These are phyloP conservation scores for Dentipellis fragilis DNA, from an alignment of 768 basidiomycete species.

Conservation along the genomic window DNA sequence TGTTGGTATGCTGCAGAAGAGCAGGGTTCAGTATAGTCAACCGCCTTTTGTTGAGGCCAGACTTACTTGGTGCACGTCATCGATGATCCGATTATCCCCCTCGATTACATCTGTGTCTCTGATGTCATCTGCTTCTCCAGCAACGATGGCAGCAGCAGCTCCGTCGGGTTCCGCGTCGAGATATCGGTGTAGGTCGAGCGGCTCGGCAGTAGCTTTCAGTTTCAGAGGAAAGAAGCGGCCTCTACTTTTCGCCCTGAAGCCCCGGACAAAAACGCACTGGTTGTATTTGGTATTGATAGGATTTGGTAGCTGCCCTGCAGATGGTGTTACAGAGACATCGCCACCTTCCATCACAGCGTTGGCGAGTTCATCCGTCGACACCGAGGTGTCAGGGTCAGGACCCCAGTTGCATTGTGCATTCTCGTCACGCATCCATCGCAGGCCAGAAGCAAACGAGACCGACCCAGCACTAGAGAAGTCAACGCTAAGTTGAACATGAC, in stretches of 20 bases:
- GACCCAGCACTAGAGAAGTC: not conserved
- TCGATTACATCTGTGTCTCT: no score
- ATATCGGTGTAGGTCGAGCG: no score
- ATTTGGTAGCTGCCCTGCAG: not conserved
- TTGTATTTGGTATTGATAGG: not conserved
- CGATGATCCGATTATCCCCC: no score
- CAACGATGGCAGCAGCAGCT: no score
- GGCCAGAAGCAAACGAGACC: slow-evolving; percentile 1
- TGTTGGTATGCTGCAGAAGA: not conserved
- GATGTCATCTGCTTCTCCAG: no score
- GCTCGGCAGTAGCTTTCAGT: no score
- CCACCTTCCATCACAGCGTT: no score
- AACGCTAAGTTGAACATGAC: not conserved
- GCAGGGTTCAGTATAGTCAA: not conserved
- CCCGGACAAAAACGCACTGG: not conserved
- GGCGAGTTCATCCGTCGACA: not conserved
- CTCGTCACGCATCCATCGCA: not conserved
- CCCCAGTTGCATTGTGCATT: not conserved
- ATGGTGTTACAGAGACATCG: not conserved
- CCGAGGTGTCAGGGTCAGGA: not conserved
- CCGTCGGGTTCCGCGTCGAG: no score
- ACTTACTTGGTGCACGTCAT: no score
- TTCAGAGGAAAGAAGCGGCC: not conserved
- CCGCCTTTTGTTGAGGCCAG: no score
- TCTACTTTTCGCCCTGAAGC: not conserved